phyloP scores from a whole-genome alignment of 2,329 filamentous ascomycete genomes.

The Phoma herbarum region DNA sequence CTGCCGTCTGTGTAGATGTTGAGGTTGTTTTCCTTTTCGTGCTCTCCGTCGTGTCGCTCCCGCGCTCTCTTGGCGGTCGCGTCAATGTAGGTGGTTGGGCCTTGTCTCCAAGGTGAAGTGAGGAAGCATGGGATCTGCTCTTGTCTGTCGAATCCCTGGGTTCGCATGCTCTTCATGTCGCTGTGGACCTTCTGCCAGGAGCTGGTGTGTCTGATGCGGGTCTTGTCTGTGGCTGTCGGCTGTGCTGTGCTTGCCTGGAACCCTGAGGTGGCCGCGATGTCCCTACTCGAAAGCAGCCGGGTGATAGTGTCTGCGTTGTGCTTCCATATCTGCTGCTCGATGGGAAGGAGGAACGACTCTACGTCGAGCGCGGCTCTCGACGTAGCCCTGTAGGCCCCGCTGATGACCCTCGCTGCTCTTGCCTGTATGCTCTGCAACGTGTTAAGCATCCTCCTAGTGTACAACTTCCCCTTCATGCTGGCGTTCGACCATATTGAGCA shows the following conservation, averaged over 20 bases:
- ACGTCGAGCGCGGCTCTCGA: too few relatives aligned
- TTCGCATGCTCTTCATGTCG: neutral
- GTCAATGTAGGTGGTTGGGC: too few relatives aligned
- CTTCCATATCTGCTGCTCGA: too few relatives aligned
- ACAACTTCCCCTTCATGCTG: constrained; percentile 24
- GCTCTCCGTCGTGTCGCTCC: constrained; percentile 25
- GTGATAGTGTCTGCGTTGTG: too few relatives aligned
- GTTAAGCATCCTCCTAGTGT: constrained; percentile 27
- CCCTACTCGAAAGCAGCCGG: neutral
- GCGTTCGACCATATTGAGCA: too few relatives aligned
- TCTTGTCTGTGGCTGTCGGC: neutral
- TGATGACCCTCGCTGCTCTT: constrained; percentile 27
- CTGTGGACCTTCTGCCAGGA: neutral
- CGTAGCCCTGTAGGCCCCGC: constrained; percentile 26
- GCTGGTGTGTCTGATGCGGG: neutral
- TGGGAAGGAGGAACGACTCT: too few relatives aligned
- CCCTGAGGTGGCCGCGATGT: neutral
- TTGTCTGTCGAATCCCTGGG: too few relatives aligned
- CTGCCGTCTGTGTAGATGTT: constrained; percentile 35
- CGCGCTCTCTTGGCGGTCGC: neutral
- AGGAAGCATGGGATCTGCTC: too few relatives aligned
- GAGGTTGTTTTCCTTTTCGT: constrained; percentile 18
- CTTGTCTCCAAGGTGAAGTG: too few relatives aligned
- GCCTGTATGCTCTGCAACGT: constrained; percentile 29
- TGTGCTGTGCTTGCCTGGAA: too few relatives aligned